Base-by-base conservation (phyloP, 306 rosid species). In the Citrullus mucosospermus region DNA sequence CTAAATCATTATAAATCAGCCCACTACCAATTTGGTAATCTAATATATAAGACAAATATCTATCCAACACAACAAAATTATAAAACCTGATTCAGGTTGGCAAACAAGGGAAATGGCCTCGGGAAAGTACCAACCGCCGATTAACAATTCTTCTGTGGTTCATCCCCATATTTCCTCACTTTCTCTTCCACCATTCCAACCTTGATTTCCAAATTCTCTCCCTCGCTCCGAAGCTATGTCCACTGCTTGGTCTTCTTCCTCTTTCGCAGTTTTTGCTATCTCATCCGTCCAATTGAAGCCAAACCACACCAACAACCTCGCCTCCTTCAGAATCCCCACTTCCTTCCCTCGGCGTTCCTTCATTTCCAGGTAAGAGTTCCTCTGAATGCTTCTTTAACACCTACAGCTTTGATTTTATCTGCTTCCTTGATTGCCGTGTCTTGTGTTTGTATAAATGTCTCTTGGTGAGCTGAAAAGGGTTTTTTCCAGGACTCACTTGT, bases 361-460 rank as follows among this genome's bases (percentile, higher is more conserved):
- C 39, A 30, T 82, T 85, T 65, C 86, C 80, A 88, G 96, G 93
- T 88, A 72, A 28, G 75, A 6, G 36, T 17, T 14, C 44, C 30
- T 67, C 43, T 41, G 4, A 4, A 8, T 62, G 12, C 16, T 39
- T 18, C 46, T 39, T 66, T 6, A 39, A 10, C n/a, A 2, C 34
- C 36, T 15, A 14, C 36, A 41, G 50, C n/a, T 16, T 4, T 4
- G 74, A 67, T 67, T 12, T 67, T 5, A 68, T 20, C 18, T 11
- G 75, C 0, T 68, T 69, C 16, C 12, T 43, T 0, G 34, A 69
- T 69, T 69, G 0, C 1, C 56, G 3, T 10, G 13, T 43, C 17
- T 69, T 11, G 34, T 20, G 36, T 69, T 44, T 43, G 18, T 41
- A 1, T 69, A 44, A 20, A 69, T 69, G 56, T 32, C 16, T 68